Conservation (phyloP, 1,284 basidiomycete species). For the Sporisorium iseilematis-ciliati region DNA sequence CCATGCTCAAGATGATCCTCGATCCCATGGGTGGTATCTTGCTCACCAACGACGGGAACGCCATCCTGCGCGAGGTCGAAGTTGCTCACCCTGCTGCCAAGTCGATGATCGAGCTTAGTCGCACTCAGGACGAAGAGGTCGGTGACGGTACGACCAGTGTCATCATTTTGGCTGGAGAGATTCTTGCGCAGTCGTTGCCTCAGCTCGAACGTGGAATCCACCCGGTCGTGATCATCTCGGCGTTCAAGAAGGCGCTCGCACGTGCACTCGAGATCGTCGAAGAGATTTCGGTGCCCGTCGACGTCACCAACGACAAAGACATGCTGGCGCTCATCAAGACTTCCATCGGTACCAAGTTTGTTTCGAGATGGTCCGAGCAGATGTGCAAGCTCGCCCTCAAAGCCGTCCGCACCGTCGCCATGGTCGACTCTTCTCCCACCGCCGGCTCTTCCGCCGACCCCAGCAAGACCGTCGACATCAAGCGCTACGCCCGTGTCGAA, state of each 20-base stretch:
- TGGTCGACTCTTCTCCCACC: slow-evolving; percentile 70
- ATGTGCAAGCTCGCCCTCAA: slow-evolving; percentile 96
- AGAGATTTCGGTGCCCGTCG: slow-evolving; percentile 87
- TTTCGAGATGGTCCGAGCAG: slow-evolving; percentile 93
- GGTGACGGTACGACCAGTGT: slow-evolving; percentile 98
- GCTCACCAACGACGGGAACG: slow-evolving; percentile 96
- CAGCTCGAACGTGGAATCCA: slow-evolving; percentile 96
- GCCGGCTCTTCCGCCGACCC: slow-evolving; percentile 28
- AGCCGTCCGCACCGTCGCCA: slow-evolving; percentile 85
- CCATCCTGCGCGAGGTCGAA: slow-evolving; percentile 96
- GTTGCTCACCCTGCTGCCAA: slow-evolving; percentile 98
- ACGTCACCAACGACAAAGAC: slow-evolving; percentile 85
- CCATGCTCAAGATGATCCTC: slow-evolving; percentile 99
- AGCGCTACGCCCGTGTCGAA: slow-evolving; percentile 96
- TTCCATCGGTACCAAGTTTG: slow-evolving; percentile 99
- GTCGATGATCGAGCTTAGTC: slow-evolving; percentile 97
- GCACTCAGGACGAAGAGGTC: slow-evolving; percentile 98
- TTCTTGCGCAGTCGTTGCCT: slow-evolving; percentile 92
- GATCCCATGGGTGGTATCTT: slow-evolving; percentile 73
- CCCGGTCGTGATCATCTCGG: slow-evolving; percentile 97
- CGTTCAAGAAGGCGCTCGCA: slow-evolving; percentile 94
- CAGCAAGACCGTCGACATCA: slow-evolving; percentile 85
- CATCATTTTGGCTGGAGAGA: slow-evolving; percentile 98
- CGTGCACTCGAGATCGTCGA: slow-evolving; percentile 90
- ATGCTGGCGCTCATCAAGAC: slow-evolving; percentile 99